Conservation (phyloP, 1,284 basidiomycete species). For the Pseudozyma sp. region DNA sequence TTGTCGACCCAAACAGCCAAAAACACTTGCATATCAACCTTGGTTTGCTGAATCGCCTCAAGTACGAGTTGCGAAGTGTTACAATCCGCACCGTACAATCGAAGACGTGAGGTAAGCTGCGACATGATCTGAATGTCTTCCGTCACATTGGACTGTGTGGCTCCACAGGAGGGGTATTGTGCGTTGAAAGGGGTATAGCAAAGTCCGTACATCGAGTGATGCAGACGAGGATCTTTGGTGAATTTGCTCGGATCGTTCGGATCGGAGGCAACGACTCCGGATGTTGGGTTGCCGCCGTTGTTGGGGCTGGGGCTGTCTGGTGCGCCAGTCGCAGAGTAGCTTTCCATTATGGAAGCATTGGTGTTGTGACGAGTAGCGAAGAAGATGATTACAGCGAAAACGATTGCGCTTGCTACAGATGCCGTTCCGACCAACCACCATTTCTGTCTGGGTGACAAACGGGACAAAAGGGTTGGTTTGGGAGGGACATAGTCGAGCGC, state of each 20-base stretch:
- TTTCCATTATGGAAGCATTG: conserved; percentile 27
- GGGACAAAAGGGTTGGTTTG: conserved; percentile 29
- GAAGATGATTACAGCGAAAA: conserved; percentile 45
- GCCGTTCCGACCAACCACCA: conserved; percentile 26
- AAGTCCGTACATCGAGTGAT: conserved; percentile 74
- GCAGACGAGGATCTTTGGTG: conserved; percentile 75
- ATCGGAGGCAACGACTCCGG: conserved; percentile 65
- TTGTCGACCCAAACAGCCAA: conserved; percentile 82
- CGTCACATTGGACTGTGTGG: conserved; percentile 70
- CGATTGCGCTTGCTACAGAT: conserved; percentile 26
- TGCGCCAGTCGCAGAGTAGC: neutral
- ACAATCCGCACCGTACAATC: conserved; percentile 72
- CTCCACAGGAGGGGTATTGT: conserved; percentile 70
- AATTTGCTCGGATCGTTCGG: conserved; percentile 77
- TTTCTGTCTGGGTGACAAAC: conserved; percentile 33
- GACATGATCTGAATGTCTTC: conserved; percentile 71
- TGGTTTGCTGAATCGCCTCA: conserved; percentile 85
- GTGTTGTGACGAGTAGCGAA: conserved; percentile 40
- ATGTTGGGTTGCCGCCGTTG: conserved; percentile 7
- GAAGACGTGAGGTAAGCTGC: conserved; percentile 67
- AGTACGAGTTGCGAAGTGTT: conserved; percentile 74
- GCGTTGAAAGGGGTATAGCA: conserved; percentile 61
- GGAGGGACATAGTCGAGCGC: conserved; percentile 20
- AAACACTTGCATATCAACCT: conserved; percentile 86
- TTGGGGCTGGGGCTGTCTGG: neutral